Percentiles rank a stretch among this genome's conserved stretches.
These are phyloP conservation scores for Candida yuanshanica DNA, from an alignment of 805 yeast species.

Conservation along the genomic window DNA sequence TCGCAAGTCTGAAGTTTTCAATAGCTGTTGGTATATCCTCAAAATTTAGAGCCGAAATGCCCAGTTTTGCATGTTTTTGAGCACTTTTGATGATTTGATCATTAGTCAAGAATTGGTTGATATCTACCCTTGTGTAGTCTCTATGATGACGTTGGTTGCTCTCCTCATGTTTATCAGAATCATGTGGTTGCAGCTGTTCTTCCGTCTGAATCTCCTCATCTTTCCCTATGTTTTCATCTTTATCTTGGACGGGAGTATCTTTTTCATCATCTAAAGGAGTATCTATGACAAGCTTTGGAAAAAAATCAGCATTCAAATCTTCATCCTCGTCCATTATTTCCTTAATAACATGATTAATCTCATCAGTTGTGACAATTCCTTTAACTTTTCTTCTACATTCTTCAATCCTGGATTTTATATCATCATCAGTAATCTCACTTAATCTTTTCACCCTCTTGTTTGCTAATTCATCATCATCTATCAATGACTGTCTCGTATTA, in stretches of 20 bases:
- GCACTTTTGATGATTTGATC: conserved; percentile 35
- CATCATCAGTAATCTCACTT: conserved; percentile 10
- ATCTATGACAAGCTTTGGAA: conserved; percentile 9
- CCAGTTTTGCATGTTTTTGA: conserved; percentile 63
- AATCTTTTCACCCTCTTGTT: conserved; percentile 3
- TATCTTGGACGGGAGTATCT: not conserved
- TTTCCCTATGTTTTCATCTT: not conserved
- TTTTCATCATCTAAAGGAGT: conserved; percentile 1
- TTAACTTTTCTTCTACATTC: conserved; percentile 4
- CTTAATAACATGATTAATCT: conserved; percentile 6
- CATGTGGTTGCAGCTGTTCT: not conserved
- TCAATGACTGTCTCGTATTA: not conserved
- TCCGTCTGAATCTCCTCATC: not conserved
- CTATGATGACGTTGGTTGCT: not conserved
- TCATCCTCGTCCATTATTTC: conserved; percentile 5
- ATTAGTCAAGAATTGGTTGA: conserved; percentile 25
- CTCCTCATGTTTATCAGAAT: conserved; percentile 1
- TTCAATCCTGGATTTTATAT: conserved; percentile 4
- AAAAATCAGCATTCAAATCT: not conserved
- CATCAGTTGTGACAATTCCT: conserved; percentile 7
- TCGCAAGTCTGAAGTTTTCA: conserved; percentile 6
- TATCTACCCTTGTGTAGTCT: conserved; percentile 11
- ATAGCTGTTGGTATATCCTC: conserved; percentile 65
- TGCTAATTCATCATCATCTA: conserved; percentile 9
- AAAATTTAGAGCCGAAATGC: conserved; percentile 67